Evolutionary conservation across 2,329 filamentous ascomycete species (phyloP), one percentile per base, ranked within the genome.

Genomic region (Colletotrichum scovillei): DNA sequence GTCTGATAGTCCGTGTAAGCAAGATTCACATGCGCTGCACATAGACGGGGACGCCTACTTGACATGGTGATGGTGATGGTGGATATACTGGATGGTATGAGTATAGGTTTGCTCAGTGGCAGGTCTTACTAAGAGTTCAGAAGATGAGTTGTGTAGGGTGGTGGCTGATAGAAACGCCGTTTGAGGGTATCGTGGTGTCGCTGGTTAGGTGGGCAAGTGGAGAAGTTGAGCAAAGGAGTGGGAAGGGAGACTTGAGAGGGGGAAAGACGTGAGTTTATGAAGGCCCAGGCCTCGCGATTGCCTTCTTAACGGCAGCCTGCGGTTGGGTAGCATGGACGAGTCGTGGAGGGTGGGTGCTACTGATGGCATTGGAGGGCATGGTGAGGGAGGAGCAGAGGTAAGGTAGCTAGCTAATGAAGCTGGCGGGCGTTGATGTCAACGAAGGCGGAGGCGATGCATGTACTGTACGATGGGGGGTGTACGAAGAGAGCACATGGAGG

Each of bases 51-150:
- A 24, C 4, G 16, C 69, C 32, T 32, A 73, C 70, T 69, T 14
- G 70, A 38, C 70, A 73, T 73, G 42, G 32, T 46, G 5, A 46
- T 73, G 42, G 32, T 46, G 4, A 46, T 42, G 49, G 53, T 16
- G 7, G 32, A 26, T 30, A 49, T 35, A 19, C 46, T 19, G 11
- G 22, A 9, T n/a, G 28, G 3, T 22, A n/a, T 14, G 24, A n/a
- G 7, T 55, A 19, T 38, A 22, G 52, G 5, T 64, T 55, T 30
- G 8, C 46, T 53, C 28, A 28, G 28, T 35, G 12, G 14, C 49
- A 55, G 35, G 62, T 4, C 28, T 38, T 9, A 9, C 26, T 19
- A 16, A 49, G 32, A 35, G n/a, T 64, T 64, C 9, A 11, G 46
- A 6, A 4, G 46, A 55, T 26, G 9, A 24, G 52, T 11, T 38